Evolutionary conservation across 768 basidiomycete species (phyloP).

Genomic region (Suillus ampliporus): DNA sequence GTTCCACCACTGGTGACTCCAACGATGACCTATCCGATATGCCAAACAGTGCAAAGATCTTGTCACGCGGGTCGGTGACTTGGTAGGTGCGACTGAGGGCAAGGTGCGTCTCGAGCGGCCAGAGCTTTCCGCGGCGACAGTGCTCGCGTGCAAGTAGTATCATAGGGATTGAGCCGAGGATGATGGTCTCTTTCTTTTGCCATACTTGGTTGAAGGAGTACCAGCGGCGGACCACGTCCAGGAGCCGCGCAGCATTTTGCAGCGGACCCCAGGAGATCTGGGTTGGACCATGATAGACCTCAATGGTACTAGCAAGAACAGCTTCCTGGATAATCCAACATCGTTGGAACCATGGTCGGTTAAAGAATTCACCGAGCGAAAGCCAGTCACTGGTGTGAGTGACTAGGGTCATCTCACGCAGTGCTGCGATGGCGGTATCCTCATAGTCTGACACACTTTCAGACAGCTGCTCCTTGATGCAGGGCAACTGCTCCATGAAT

Average conservation of each 20-base stretch:
- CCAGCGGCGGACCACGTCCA: background rate
- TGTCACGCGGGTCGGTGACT: slow-evolving; percentile 16
- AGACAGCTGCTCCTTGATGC: background rate
- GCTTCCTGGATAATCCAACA: slow-evolving; percentile 16
- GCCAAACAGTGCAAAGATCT: slow-evolving; percentile 16
- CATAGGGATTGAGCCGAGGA: background rate
- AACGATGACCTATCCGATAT: background rate
- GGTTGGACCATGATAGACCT: background rate
- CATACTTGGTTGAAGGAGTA: background rate
- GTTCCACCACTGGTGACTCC: background rate
- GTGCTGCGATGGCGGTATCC: background rate
- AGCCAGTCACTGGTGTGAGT: background rate
- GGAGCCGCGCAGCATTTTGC: background rate
- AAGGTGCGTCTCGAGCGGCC: background rate
- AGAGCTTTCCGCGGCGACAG: background rate
- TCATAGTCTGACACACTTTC: background rate
- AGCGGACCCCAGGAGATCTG: background rate
- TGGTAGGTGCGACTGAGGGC: slow-evolving; percentile 10
- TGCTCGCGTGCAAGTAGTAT: background rate
- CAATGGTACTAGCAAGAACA: slow-evolving; percentile 7
- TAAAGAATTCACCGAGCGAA: slow-evolving; percentile 5
- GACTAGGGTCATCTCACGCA: background rate
- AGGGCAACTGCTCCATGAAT: slow-evolving; percentile 1
- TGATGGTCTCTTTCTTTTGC: background rate
- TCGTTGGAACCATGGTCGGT: slow-evolving; percentile 3